phyloP scores from a whole-genome alignment of 2,329 filamentous ascomycete species.

The Fusarium sp. region DNA sequence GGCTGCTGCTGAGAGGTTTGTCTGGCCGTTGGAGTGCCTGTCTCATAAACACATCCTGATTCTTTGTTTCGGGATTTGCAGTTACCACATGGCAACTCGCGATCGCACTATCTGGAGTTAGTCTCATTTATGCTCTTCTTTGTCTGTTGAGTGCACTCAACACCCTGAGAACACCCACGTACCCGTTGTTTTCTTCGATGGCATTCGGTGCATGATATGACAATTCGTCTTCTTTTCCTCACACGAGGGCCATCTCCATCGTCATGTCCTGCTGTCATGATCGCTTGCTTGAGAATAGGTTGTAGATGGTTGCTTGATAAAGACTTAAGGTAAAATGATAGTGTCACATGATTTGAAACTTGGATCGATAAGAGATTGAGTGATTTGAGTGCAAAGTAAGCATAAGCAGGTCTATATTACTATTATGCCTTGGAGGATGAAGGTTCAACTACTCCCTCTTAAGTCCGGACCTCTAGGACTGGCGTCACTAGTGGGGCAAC shows the following conservation, averaged over 20 bases:
- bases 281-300: neutral
- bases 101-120: constrained; percentile 65
- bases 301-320: neutral
- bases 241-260: constrained; percentile 18
- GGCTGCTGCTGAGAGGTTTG: constrained; percentile 33
- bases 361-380: neutral
- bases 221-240: constrained; percentile 71
- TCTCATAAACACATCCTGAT: constrained; percentile 70
- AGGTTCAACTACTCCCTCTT: neutral
- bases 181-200: constrained; percentile 76
- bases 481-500: constrained; percentile 17
- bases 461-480: constrained; percentile 12
- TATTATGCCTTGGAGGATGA: neutral
- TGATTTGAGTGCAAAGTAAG: neutral
- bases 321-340: neutral
- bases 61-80: constrained; percentile 71
- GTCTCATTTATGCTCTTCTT: neutral
- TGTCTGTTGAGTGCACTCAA: neutral
- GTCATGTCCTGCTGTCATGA: constrained; percentile 23
- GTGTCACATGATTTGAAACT: neutral
- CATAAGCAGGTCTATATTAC: neutral
- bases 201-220: constrained; percentile 76
- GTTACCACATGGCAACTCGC: constrained; percentile 71
- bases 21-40: constrained; percentile 60
- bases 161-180: neutral